Percentiles rank a stretch among this genome's conserved stretches.
These are phyloP conservation scores for Wickerhamomyces alni DNA, from an alignment of 805 yeast genomes.

Conservation along the genomic window DNA sequence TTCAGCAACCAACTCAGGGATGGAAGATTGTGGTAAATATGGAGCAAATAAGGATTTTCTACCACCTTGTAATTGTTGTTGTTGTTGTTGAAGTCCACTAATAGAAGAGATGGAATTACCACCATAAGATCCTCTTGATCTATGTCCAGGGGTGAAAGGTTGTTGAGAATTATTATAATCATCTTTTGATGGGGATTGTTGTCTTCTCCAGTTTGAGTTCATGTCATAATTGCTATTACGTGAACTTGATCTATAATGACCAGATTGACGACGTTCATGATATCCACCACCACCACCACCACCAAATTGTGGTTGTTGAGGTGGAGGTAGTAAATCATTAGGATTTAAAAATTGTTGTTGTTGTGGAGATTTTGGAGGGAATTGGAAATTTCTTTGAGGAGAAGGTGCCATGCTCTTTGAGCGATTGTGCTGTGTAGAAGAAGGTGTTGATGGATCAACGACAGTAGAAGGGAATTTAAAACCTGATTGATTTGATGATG, in stretches of 20 bases:
- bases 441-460: slow-evolving; percentile 26
- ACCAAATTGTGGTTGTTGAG: slow-evolving; percentile 13
- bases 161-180: slow-evolving; percentile 12
- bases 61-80: slow-evolving; percentile 25
- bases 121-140: slow-evolving; percentile 65
- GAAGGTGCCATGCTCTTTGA: slow-evolving; percentile 26
- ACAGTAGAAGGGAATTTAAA: slow-evolving; percentile 54
- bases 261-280: slow-evolving; percentile 37
- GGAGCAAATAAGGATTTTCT: slow-evolving; percentile 92
- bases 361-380: slow-evolving; percentile 44
- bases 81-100: slow-evolving; percentile 19
- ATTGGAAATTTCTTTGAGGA: slow-evolving; percentile 52
- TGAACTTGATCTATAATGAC: slow-evolving; percentile 32
- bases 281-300: too few species aligned
- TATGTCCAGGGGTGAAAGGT: slow-evolving; percentile 70
- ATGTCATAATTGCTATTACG: slow-evolving; percentile 34
- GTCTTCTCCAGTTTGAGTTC: slow-evolving; percentile 56
- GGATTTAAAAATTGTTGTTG: slow-evolving; percentile 11
- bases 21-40: slow-evolving; percentile 85
- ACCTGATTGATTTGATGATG: slow-evolving; percentile 29
- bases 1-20: slow-evolving; percentile 83
- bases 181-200: slow-evolving; percentile 29
- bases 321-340: slow-evolving; percentile 24
- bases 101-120: slow-evolving; percentile 43
- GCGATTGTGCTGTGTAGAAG: slow-evolving; percentile 14